These are phyloP conservation scores for Hebeloma cylindrosporum DNA, from an alignment of 768 basidiomycete species.

Conservation along the genomic window DNA sequence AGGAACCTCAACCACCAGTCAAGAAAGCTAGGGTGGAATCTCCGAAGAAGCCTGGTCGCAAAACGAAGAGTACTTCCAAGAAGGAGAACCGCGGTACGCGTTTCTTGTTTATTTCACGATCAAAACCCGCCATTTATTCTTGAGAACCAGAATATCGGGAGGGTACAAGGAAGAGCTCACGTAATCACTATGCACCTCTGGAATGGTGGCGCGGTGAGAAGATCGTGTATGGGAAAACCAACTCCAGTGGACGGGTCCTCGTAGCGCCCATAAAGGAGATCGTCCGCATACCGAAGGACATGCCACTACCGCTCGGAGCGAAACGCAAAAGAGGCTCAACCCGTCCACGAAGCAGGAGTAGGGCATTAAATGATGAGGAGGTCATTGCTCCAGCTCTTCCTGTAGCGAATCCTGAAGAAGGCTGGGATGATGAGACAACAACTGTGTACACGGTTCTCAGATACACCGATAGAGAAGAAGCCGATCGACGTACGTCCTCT, in stretches of 20 bases:
- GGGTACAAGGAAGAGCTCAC: conserved; percentile 69
- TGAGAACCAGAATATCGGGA: conserved; percentile 34
- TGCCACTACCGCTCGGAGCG: conserved; percentile 28
- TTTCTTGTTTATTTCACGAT: not conserved
- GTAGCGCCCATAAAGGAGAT: conserved; percentile 76
- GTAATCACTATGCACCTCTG: conserved; percentile 70
- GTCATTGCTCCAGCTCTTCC: conserved; percentile 23
- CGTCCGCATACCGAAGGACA: conserved; percentile 48
- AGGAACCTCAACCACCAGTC: conserved; percentile 31
- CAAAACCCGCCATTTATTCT: not conserved
- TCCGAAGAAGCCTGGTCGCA: conserved; percentile 17
- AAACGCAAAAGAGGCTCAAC: conserved; percentile 36
- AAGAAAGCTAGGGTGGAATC: conserved; percentile 38
- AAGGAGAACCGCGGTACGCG: conserved; percentile 43
- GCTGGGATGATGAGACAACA: conserved; percentile 84
- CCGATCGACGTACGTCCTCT: conserved; percentile 63
- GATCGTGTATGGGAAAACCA: conserved; percentile 70
- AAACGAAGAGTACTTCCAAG: conserved; percentile 29
- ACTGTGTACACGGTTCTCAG: conserved; percentile 67
- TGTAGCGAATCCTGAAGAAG: conserved; percentile 57
- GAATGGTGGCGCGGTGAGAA: conserved; percentile 95
- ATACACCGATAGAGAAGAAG: conserved; percentile 59
- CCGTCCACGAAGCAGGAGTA: conserved; percentile 60
- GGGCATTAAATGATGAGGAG: conserved; percentile 38
- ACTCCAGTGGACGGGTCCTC: conserved; percentile 40